A percentile compares a stretch with the other conserved stretches of the same genome.
phyloP scores from a whole-genome alignment of 108 stramenopile species.

The Parietichytrium sp. region DNA sequence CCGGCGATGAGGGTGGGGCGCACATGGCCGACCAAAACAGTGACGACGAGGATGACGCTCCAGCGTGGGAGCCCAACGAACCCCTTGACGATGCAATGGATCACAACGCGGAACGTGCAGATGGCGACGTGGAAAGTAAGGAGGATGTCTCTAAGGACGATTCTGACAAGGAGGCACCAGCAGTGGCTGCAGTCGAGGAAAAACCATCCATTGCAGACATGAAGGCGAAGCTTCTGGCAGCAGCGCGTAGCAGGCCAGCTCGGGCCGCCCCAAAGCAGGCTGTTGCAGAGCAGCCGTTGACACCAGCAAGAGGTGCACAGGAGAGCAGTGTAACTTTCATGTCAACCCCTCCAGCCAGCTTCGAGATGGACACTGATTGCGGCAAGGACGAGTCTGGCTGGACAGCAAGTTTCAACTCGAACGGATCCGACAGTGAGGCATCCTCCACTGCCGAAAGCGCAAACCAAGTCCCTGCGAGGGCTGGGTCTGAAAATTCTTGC shows the following conservation, averaged over 20 bases:
- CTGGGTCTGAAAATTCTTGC: constrained; percentile 49
- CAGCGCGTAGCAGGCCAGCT: background rate
- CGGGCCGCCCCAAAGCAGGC: background rate
- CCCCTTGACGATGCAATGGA: background rate
- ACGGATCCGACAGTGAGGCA: constrained; percentile 21
- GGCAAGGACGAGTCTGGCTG: constrained; percentile 2
- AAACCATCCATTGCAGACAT: background rate
- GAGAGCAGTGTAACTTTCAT: constrained; percentile 33
- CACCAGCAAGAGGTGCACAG: background rate
- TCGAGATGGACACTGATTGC: constrained; percentile 20
- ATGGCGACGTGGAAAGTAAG: background rate
- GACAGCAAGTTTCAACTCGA: background rate
- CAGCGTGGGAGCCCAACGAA: background rate
- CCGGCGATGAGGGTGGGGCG: background rate
- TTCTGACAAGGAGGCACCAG: background rate
- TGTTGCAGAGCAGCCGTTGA: background rate
- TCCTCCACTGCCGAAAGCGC: constrained; percentile 42
- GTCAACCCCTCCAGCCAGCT: constrained; percentile 1
- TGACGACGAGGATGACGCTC: constrained; percentile 20
- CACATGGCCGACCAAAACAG: constrained; percentile 37
- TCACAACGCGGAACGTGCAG: constrained; percentile 5
- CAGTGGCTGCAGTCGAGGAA: background rate
- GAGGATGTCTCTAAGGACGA: background rate
- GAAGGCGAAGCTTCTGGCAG: background rate
- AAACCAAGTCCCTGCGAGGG: background rate